These are phyloP conservation scores for Juglanconis sp. DNA, from an alignment of 2,329 filamentous ascomycete genomes.

Conservation along the genomic window DNA sequence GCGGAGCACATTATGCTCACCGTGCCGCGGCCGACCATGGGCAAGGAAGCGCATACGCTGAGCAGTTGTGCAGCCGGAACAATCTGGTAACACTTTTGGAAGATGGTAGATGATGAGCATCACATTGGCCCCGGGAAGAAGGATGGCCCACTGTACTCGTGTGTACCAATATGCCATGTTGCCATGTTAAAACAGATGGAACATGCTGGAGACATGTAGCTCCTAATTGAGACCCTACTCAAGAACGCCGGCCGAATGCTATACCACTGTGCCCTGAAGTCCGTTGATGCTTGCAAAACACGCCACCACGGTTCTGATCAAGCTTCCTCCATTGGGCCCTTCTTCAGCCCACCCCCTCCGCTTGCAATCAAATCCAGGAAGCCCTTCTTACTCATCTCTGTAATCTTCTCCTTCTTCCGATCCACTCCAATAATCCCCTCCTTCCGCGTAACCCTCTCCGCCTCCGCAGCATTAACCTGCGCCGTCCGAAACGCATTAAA, in stretches of 20 bases:
- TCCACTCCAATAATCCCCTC: conserved; percentile 75
- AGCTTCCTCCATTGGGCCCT: conserved; percentile 56
- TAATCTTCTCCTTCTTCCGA: conserved; percentile 80
- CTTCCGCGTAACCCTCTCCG: conserved; percentile 65
- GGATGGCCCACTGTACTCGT: conserved; percentile 4
- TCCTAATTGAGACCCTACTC: conserved; percentile 14
- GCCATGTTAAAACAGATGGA: background rate
- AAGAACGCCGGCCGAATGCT: conserved; percentile 8
- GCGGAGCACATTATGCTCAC: background rate
- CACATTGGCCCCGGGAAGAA: background rate
- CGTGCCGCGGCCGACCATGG: background rate
- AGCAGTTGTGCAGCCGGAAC: too few relatives aligned
- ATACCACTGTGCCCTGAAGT: background rate
- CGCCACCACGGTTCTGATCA: conserved; percentile 24
- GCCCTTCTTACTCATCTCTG: conserved; percentile 95
- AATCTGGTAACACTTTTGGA: background rate
- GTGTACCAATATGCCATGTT: conserved; percentile 8
- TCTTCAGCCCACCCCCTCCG: conserved; percentile 58
- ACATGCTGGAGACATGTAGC: background rate
- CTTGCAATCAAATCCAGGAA: conserved; percentile 86
- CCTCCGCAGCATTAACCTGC: conserved; percentile 82
- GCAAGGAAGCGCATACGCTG: background rate
- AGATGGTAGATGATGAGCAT: background rate
- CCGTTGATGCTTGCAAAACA: too few relatives aligned
- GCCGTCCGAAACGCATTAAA: conserved; percentile 94